These are phyloP conservation scores for Lophium mytilinum DNA, from an alignment of 495 filamentous ascomycete genomes.

Conservation along the genomic window DNA sequence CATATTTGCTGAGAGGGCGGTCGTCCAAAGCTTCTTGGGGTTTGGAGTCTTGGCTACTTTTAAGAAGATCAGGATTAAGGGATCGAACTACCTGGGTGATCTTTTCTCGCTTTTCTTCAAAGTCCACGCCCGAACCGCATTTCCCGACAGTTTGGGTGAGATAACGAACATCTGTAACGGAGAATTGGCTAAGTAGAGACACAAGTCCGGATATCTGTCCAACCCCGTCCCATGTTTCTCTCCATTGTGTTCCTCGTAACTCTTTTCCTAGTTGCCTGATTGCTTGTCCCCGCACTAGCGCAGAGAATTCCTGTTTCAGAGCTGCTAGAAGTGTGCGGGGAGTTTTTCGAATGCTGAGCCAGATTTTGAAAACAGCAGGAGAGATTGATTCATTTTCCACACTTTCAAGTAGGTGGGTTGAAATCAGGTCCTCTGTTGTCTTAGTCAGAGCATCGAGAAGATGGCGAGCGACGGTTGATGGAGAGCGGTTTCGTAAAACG, in stretches of 20 bases:
- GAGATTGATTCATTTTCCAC: conserved; percentile 8
- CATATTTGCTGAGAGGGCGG: conserved; percentile 5
- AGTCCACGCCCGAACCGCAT: background rate
- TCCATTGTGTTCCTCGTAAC: conserved; percentile 12
- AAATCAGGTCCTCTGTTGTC: background rate
- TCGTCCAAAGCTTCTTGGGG: background rate
- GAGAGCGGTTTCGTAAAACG: background rate
- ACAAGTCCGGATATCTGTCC: conserved; percentile 5
- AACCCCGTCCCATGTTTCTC: conserved; percentile 3
- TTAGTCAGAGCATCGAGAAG: background rate
- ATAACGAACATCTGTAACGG: conserved; percentile 7
- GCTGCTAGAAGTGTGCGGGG: background rate
- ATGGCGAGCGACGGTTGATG: background rate
- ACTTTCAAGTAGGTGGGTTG: background rate
- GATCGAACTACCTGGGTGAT: conserved; percentile 5
- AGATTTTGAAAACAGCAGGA: conserved; percentile 7
- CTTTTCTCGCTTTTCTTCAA: conserved; percentile 6
- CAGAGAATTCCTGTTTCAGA: conserved; percentile 9
- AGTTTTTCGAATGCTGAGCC: conserved; percentile 6
- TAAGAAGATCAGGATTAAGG: conserved; percentile 1
- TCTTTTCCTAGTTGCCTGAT: conserved; percentile 4
- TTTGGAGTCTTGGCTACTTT: background rate
- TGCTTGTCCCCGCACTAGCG: conserved; percentile 5
- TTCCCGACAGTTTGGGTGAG: background rate
- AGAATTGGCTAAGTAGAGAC: conserved; percentile 3